Evolutionary conservation across 306 rosid genomes (phyloP).

Genomic region (Cyclanthera cordifolia): DNA sequence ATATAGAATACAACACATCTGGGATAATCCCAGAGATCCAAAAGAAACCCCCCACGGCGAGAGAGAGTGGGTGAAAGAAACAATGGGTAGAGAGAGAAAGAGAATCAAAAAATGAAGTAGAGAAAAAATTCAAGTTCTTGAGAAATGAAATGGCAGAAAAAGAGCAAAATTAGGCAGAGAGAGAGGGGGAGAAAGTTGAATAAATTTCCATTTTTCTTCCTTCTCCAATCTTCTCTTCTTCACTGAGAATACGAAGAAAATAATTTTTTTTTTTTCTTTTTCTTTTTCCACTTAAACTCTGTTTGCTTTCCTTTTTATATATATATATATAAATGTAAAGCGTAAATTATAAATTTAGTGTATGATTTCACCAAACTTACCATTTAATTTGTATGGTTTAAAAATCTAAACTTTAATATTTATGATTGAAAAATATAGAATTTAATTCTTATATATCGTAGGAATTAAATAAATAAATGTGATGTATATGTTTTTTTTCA

Average conservation of each 20-base stretch:
- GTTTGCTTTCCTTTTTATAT: neutral
- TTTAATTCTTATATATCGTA: no score
- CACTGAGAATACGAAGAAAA: neutral
- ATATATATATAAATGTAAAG: no score
- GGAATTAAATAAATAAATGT: no score
- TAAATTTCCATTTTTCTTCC: slow-evolving; percentile 1
- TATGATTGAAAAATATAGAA: no score
- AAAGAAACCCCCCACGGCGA: neutral
- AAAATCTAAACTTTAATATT: no score
- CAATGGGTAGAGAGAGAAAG: neutral
- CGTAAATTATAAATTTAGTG: no score
- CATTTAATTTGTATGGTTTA: no score
- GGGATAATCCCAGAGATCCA: slow-evolving; percentile 22
- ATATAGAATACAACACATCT: slow-evolving; percentile 24
- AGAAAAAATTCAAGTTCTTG: neutral
- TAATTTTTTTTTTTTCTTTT: neutral
- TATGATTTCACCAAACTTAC: no score
- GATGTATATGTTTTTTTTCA: no score
- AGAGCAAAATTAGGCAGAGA: slow-evolving; percentile 29
- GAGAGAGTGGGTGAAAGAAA: neutral
- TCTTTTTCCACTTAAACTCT: no score
- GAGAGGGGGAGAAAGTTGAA: slow-evolving; percentile 28
- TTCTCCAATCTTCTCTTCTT: neutral
- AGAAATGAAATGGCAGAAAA: slow-evolving; percentile 17
- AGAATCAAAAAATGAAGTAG: neutral